Evolutionary conservation across 805 yeast genomes (phyloP), one percentile per base, ranked within the genome.

Genomic region (Ogataea nakhonphanomensis): DNA sequence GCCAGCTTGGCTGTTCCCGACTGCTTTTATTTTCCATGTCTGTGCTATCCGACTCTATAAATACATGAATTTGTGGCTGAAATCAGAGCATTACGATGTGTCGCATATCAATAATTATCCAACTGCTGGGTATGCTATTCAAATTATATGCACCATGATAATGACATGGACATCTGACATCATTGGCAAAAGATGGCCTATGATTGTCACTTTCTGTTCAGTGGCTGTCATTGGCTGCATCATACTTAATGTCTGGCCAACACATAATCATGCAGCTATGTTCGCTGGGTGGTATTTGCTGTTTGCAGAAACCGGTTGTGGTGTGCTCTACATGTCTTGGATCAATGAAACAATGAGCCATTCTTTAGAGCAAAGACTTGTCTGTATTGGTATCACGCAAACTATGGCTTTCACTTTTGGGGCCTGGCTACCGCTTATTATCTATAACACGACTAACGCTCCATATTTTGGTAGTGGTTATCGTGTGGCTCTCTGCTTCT

Each of bases 361-460:
- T 27, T 51, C 57, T 20, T 51, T 58, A 10, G 51, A 55, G 28
- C 57, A 54, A 24, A 50, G 58, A 40, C 45, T 44, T 37, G 46
- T 58, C 43, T 49, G 57, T 27, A 55, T 59, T 28, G 64, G 61
- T n/a, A 53, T 59, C 9, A 64, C 59, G 17, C 61, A 62, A 25
- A 56, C 62, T 2, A 38, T 61, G 35, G 48, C 64, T 3, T 61
- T 54, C 43, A 57, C 63, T 6, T 51, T 63, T 30, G 57, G 54
- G 39, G 64, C 69, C 10, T 62, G 65, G 63, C 36, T 63, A 23
- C 69, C 67, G 31, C 45, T 60, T 5, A 49, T 60, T 14, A 47
- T 64, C 25, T 64, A 51, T 48, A 64, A 65, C 17, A 55, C 67
- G 15, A 49, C 54, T 25, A 49, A 57, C n/a, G 67, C 68, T 2